Percentiles rank a stretch among this genome's conserved stretches.
phyloP scores from a whole-genome alignment of 164 flowering plant species.

The Dillenia turbinata region DNA sequence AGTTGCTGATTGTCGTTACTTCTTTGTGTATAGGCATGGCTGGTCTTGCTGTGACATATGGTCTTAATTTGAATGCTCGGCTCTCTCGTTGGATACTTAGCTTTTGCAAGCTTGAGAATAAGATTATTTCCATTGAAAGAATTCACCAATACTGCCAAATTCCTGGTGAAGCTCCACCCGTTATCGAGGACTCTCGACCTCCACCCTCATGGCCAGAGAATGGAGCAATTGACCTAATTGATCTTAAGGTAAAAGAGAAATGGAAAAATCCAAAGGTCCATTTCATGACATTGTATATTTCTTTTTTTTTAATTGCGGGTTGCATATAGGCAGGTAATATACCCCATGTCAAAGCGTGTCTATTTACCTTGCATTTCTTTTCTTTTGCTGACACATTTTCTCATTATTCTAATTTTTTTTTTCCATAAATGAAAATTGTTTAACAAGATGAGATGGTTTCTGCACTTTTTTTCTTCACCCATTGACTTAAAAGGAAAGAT shows the following conservation, averaged over 20 bases:
- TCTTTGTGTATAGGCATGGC: conserved; percentile 73
- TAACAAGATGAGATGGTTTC: neutral
- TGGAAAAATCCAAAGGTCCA: too few relatives aligned
- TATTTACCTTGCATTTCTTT: neutral
- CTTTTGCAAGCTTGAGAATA: conserved; percentile 97
- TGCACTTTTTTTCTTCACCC: too few relatives aligned
- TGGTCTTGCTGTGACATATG: conserved; percentile 96
- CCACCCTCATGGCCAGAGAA: conserved; percentile 83
- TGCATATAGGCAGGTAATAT: neutral
- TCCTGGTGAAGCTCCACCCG: conserved; percentile 79
- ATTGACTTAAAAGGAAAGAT: too few relatives aligned
- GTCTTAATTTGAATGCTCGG: conserved; percentile 93
- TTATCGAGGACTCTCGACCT: conserved; percentile 75
- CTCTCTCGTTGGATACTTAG: conserved; percentile 96
- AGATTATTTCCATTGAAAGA: conserved; percentile 95
- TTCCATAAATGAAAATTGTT: neutral
- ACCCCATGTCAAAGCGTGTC: neutral
- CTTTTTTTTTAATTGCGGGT: neutral
- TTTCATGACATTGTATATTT: neutral
- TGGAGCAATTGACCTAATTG: conserved; percentile 75
- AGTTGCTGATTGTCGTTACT: conserved; percentile 8
- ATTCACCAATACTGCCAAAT: conserved; percentile 86
- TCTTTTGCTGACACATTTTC: neutral
- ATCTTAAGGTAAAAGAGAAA: conserved; percentile 58
- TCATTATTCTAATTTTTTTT: neutral